Percentiles rank a stretch among this genome's conserved stretches.
phyloP scores from a whole-genome alignment of 306 rosid species.

The Corylus americana region DNA sequence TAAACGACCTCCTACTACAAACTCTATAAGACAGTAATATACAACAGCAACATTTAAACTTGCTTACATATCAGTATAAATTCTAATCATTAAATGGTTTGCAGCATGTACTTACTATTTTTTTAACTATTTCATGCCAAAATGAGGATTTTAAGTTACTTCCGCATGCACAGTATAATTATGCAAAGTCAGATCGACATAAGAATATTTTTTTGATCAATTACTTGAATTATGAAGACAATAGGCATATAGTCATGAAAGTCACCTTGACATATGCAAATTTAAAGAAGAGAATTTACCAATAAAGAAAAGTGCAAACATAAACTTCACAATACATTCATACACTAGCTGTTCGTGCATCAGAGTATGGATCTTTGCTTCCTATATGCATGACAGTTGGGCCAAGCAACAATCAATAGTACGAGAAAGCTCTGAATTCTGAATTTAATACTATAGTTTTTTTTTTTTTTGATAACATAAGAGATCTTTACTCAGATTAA shows the following conservation, averaged over 20 bases:
- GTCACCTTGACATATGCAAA: neutral
- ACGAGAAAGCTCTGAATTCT: too few relatives aligned
- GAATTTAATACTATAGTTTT: neutral
- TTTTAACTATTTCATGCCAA: neutral
- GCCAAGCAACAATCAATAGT: too few relatives aligned
- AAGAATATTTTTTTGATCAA: neutral
- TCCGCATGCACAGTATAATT: neutral
- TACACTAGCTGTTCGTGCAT: neutral
- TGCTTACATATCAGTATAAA: too few relatives aligned
- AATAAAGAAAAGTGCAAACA: neutral
- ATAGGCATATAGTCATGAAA: neutral
- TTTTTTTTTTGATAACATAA: too few relatives aligned
- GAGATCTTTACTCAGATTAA: too few relatives aligned
- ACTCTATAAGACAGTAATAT: too few relatives aligned
- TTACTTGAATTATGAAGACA: neutral
- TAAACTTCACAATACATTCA: neutral
- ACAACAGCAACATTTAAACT: too few relatives aligned
- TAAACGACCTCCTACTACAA: too few relatives aligned
- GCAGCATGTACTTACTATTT: neutral
- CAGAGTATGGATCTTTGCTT: too few relatives aligned
- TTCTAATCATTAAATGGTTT: neutral
- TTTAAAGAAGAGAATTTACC: neutral
- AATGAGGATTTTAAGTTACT: neutral
- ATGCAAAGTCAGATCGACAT: neutral
- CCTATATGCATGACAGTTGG: too few relatives aligned